Conservation (phyloP, 1,139 yeast species). For the Sugiyamaella grinbergsii region DNA sequence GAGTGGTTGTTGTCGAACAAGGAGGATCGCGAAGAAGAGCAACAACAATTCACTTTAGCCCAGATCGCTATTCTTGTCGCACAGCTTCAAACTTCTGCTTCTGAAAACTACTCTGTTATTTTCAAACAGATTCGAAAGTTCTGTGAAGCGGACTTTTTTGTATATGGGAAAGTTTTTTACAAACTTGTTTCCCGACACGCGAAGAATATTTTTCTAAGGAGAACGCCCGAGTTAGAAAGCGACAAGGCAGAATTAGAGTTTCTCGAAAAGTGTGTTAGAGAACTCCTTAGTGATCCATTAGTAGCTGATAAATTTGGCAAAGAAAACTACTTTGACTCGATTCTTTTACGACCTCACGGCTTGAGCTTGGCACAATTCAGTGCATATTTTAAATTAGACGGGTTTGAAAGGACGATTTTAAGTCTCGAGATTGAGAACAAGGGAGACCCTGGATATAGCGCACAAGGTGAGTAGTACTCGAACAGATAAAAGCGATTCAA, state of each 20-base stretch:
- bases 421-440: slow-evolving; percentile 1
- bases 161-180: slow-evolving; percentile 13
- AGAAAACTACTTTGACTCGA: slow-evolving; percentile 1
- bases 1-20: slow-evolving; percentile 15
- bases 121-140: slow-evolving; percentile 4
- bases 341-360: slow-evolving; percentile 8
- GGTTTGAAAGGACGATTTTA: slow-evolving; percentile 7
- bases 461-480: slow-evolving; percentile 9
- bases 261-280: background rate
- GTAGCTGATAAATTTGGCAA: slow-evolving; percentile 12
- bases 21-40: slow-evolving; percentile 15
- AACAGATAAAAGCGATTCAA: background rate
- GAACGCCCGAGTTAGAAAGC: background rate
- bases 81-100: background rate
- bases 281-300: slow-evolving; percentile 8
- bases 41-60: slow-evolving; percentile 16
- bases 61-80: slow-evolving; percentile 12
- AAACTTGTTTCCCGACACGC: slow-evolving; percentile 10
- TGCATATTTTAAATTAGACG: slow-evolving; percentile 18
- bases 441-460: background rate
- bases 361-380: slow-evolving; percentile 13
- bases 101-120: slow-evolving; percentile 1
- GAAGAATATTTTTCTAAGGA: slow-evolving; percentile 8
- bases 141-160: slow-evolving; percentile 6
- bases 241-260: slow-evolving; percentile 12